Conservation (phyloP, 2,329 filamentous ascomycete genomes). For the Cercospora sesami region DNA sequence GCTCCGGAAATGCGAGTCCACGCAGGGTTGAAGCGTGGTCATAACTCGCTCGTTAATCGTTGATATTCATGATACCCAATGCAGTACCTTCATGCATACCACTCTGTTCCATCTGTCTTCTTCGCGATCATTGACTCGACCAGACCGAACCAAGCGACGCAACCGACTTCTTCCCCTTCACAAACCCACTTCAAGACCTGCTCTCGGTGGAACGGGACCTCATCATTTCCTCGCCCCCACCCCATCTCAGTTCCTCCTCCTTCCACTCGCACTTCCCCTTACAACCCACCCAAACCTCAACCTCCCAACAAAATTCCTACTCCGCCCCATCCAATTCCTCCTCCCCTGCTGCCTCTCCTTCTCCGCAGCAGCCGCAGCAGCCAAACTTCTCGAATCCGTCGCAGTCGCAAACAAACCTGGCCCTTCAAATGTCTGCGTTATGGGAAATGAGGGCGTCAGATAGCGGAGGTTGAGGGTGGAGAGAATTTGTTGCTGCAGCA, state of each 20-base stretch:
- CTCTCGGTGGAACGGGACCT: too few relatives aligned
- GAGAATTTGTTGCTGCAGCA: slow-evolving; percentile 22
- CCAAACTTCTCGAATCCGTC: slow-evolving; percentile 14
- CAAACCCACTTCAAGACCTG: neutral
- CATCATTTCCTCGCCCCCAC: too few relatives aligned
- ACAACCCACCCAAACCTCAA: neutral
- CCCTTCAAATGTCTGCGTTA: slow-evolving; percentile 1
- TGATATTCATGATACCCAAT: neutral
- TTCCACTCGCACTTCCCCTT: too few relatives aligned
- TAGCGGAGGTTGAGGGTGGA: slow-evolving; percentile 20
- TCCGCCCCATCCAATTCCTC: slow-evolving; percentile 18
- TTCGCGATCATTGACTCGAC: too few relatives aligned
- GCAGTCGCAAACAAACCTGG: slow-evolving; percentile 9
- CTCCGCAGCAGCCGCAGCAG: neutral
- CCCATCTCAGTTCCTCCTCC: too few relatives aligned
- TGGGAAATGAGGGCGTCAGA: slow-evolving; percentile 24
- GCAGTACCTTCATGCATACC: neutral
- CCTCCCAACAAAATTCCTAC: slow-evolving; percentile 20
- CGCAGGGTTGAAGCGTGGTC: neutral
- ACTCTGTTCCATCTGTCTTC: too few relatives aligned
- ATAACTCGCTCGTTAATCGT: neutral
- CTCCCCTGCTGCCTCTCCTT: neutral
- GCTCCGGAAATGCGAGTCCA: neutral
- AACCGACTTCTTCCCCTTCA: too few relatives aligned
- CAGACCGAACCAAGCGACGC: too few relatives aligned